These are phyloP conservation scores for Phytopythium montanum DNA, from an alignment of 352 stramenopile species.

Conservation along the genomic window DNA sequence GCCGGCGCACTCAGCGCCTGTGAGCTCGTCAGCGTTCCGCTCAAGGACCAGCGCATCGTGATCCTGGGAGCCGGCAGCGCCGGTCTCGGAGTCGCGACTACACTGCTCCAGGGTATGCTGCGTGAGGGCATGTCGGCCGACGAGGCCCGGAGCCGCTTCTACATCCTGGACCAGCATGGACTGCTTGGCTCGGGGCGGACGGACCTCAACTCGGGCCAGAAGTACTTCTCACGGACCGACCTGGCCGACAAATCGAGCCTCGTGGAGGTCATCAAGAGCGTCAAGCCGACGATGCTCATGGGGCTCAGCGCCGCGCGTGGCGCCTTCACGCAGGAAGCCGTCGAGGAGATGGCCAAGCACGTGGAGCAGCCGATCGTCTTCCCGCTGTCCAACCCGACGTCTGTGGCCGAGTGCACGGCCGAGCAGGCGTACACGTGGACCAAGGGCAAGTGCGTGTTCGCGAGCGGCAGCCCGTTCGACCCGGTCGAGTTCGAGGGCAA, in stretches of 20 bases:
- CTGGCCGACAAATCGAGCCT: slow-evolving; percentile 71
- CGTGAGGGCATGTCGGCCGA: slow-evolving; percentile 67
- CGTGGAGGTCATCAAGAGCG: slow-evolving; percentile 76
- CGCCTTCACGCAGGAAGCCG: slow-evolving; percentile 84
- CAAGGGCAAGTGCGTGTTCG: slow-evolving; percentile 94
- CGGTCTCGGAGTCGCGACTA: slow-evolving; percentile 93
- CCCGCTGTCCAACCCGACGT: slow-evolving; percentile 96
- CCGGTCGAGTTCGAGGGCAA: slow-evolving; percentile 88
- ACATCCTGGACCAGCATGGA: slow-evolving; percentile 78
- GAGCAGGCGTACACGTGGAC: slow-evolving; percentile 97
- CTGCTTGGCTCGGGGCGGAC: slow-evolving; percentile 47
- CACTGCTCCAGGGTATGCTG: slow-evolving; percentile 89
- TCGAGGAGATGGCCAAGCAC: slow-evolving; percentile 88
- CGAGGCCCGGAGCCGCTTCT: slow-evolving; percentile 70
- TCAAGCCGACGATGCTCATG: slow-evolving; percentile 95
- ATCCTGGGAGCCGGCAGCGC: slow-evolving; percentile 94
- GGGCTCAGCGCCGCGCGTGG: slow-evolving; percentile 87
- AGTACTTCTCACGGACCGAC: slow-evolving; percentile 73
- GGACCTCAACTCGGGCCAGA: slow-evolving; percentile 67
- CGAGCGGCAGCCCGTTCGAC: slow-evolving; percentile 94
- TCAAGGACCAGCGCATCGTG: slow-evolving; percentile 95
- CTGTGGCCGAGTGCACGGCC: slow-evolving; percentile 94
- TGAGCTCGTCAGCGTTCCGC: slow-evolving; percentile 55
- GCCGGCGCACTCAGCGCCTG: slow-evolving; percentile 85
- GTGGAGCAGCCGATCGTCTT: slow-evolving; percentile 94